Base-by-base conservation (phyloP, 2,329 filamentous ascomycete genomes). In the Pyrenochaeta sp. region DNA sequence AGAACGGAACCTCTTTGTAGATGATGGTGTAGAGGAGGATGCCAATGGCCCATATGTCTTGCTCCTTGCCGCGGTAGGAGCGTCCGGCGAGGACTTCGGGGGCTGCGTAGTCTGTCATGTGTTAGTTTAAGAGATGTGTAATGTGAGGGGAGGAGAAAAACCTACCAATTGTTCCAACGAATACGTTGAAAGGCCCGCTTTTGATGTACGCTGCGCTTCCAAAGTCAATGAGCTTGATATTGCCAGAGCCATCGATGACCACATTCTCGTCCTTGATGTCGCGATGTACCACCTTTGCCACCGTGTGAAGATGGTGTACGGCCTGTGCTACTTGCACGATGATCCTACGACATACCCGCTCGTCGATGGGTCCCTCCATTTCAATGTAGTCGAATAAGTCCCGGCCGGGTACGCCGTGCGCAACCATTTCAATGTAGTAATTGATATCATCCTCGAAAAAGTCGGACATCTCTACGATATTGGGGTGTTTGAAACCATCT, bases 211-310 rank as follows among this genome's bases (percentile, higher is more conserved):
- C 92, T 46, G 94, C 94, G 67, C 92, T 96, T 48, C 94, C 94
- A 74, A 99, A 99, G 72, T 99, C 94, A 58, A 97, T 97, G 63
- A 99, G 79, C 75, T 96, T 97, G 73, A 99, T 96, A 58, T 88
- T 87, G 18, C 93, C 92, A 68, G 97, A 92, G 23, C 94, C 93
- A 65, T 99, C 94, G 11, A 99, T 78, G 41, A 99, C 89, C 20
- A 99, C 90, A 60, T 99, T 99, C 74, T 99, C 94, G 63, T 99
- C 94, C 71, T 99, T 99, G 80, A 99, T 97, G 65, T 99, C 94
- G 23, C 94, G 87, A 72, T 99, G 94, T 8, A 99, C 94, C 7
- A 99, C 93, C 36, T 88, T 80, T 1, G 93, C 93, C 68, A 89
- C 93, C 40, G 84, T 91, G 67, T 99, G 94, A 28, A 99, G 76